phyloP scores from a whole-genome alignment of 2,329 filamentous ascomycete genomes.

The Phyllosticta capitalensis region DNA sequence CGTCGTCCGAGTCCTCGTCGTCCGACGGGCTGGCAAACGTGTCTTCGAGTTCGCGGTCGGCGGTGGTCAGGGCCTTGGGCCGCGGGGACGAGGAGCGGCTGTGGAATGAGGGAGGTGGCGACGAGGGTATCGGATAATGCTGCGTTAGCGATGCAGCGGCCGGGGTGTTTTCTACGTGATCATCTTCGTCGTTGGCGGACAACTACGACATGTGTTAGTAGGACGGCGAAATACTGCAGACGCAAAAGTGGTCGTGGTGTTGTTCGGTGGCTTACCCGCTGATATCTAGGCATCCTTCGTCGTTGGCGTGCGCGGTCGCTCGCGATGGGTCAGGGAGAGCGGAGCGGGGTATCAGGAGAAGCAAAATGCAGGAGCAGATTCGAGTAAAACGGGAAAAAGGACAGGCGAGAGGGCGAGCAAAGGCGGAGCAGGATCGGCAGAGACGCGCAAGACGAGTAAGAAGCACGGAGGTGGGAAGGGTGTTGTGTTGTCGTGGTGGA shows the following conservation, averaged over 20 bases:
- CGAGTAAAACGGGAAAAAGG: slow-evolving; percentile 12
- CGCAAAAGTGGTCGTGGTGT: slow-evolving; percentile 7
- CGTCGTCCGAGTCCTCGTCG: slow-evolving; percentile 60
- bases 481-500: neutral
- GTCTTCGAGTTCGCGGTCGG: slow-evolving; percentile 78
- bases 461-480: neutral
- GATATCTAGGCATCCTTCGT: slow-evolving; percentile 26
- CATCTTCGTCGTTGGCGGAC: slow-evolving; percentile 34
- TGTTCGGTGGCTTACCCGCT: slow-evolving; percentile 33
- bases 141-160: slow-evolving; percentile 15
- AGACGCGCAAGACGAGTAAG: neutral
- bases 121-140: slow-evolving; percentile 34
- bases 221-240: neutral
- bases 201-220: slow-evolving; percentile 21
- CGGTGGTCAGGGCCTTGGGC: slow-evolving; percentile 40
- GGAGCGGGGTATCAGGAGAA: neutral
- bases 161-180: slow-evolving; percentile 13
- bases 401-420: neutral
- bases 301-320: neutral
- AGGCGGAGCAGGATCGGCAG: neutral
- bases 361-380: neutral
- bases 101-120: slow-evolving; percentile 69
- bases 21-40: slow-evolving; percentile 64
- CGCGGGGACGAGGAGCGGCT: slow-evolving; percentile 66
- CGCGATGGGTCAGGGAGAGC: slow-evolving; percentile 6